phyloP scores from a whole-genome alignment of 2,329 filamentous ascomycete genomes.

The Bertia moriformis region DNA sequence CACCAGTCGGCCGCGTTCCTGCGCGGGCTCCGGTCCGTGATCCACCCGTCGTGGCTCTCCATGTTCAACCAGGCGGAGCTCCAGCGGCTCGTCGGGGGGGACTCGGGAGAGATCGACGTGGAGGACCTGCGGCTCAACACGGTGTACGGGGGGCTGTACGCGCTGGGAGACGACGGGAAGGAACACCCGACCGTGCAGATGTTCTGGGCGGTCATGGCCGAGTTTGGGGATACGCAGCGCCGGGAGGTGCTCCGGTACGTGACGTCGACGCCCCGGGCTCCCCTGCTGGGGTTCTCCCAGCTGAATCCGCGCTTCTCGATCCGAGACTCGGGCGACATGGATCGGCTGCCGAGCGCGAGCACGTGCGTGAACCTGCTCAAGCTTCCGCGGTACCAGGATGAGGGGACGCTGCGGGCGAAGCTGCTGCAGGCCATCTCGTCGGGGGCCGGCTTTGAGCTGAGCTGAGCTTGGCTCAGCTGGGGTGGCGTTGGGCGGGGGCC shows the following conservation, averaged over 20 bases:
- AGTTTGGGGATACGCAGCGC: slow-evolving; percentile 61
- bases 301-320: slow-evolving; percentile 80
- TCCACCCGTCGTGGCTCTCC: slow-evolving; percentile 81
- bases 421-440: slow-evolving; percentile 78
- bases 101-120: slow-evolving; percentile 72
- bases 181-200: slow-evolving; percentile 76
- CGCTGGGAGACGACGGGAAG: slow-evolving; percentile 70
- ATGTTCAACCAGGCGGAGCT: slow-evolving; percentile 98
- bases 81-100: slow-evolving; percentile 82
- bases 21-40: slow-evolving; percentile 70
- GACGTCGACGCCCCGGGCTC: slow-evolving; percentile 80
- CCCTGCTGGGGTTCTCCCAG: slow-evolving; percentile 75
- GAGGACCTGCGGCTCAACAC: slow-evolving; percentile 76
- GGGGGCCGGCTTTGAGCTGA: slow-evolving; percentile 82
- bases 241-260: slow-evolving; percentile 89
- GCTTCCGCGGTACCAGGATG: slow-evolving; percentile 64
- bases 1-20: slow-evolving; percentile 80
- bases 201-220: slow-evolving; percentile 82
- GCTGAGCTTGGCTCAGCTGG: too few species aligned
- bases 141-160: slow-evolving; percentile 73
- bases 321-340: slow-evolving; percentile 63
- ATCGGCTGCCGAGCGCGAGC: slow-evolving; percentile 75
- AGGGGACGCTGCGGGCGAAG: slow-evolving; percentile 57
- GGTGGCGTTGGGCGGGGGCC: too few species aligned
- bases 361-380: slow-evolving; percentile 94